Base-by-base conservation (phyloP, 352 stramenopile genomes). In the Phytopythium boreale region DNA sequence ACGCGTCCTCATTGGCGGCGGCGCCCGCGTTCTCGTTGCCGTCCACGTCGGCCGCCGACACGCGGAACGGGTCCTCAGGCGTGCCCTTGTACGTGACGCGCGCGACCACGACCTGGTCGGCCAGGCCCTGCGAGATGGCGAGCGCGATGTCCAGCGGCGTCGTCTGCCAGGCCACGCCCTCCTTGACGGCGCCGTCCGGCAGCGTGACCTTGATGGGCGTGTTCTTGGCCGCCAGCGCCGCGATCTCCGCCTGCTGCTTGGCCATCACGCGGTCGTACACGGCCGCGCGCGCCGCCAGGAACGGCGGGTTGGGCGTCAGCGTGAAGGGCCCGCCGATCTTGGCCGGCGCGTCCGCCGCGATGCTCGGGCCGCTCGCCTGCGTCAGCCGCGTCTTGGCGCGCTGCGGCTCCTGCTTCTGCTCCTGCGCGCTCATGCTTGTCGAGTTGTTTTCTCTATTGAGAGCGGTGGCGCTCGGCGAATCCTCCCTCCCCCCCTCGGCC, bases 61-160 rank as follows among this genome's bases (percentile, higher is more conserved):
- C 82, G 69, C 72, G 87, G 69, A 93, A 89, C 51, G 85, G 85
- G 69, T 93, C 85, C 53, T 91, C 73, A 2, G 76, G 76, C 39
- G 75, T 67, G 31, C 85, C 87, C 6, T 72, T 75, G 71, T 95
- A 95, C 50, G 76, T 87, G 36, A 99, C 96, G 65, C 97, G 89
- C 15, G 97, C 97, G 15, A 99, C 96, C 8, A 97, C 84, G 22
- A 95, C 76, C 52, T 84, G 75, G 72, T 99, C 94, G 1, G 97
- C 96, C 41, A 99, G 82, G 36, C 96, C 94, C 75, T 98, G 95
- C 60, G 89, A 98, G 74, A 99, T 99, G 61, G 55, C 76, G 47
- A 84, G 80, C 22, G 97, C 98, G 51, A 99, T 95, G 75, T 98
- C 96, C 71, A 98, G 92, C 11, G 98, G 98, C 60, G 97, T 98